These are phyloP conservation scores for Triadica sebifera DNA, from an alignment of 345 rosid species.

Conservation along the genomic window DNA sequence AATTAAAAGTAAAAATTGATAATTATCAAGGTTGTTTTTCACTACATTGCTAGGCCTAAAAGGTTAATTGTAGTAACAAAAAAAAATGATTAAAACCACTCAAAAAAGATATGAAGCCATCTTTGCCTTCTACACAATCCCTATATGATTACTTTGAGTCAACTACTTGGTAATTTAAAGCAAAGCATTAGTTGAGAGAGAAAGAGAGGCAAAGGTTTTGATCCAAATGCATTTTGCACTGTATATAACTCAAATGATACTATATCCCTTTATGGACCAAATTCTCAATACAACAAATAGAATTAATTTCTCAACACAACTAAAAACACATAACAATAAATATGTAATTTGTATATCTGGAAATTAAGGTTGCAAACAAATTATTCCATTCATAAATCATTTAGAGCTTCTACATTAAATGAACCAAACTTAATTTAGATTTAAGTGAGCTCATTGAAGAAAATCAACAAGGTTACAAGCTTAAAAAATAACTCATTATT, in stretches of 20 bases:
- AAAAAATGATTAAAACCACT: neutral
- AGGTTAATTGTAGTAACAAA: neutral
- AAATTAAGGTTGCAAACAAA: neutral
- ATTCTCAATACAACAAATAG: neutral
- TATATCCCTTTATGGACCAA: too few relatives aligned
- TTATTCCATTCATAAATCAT: neutral
- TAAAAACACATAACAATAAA: neutral
- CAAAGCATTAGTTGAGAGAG: neutral
- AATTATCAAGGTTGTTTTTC: neutral
- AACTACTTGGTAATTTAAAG: neutral
- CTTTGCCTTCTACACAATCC: too few relatives aligned
- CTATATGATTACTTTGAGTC: too few relatives aligned
- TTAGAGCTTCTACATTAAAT: neutral
- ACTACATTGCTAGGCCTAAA: neutral
- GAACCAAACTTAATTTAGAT: neutral
- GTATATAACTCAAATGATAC: neutral
- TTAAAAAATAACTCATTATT: neutral
- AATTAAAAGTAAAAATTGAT: neutral
- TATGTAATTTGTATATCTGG: neutral
- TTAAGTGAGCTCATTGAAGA: neutral
- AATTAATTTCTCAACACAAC: neutral
- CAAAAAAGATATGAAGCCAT: neutral
- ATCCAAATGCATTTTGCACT: neutral
- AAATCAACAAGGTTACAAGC: neutral
- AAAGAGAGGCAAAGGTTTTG: neutral